These are phyloP conservation scores for Calocybe indica DNA, from an alignment of 768 basidiomycete species.

Conservation along the genomic window DNA sequence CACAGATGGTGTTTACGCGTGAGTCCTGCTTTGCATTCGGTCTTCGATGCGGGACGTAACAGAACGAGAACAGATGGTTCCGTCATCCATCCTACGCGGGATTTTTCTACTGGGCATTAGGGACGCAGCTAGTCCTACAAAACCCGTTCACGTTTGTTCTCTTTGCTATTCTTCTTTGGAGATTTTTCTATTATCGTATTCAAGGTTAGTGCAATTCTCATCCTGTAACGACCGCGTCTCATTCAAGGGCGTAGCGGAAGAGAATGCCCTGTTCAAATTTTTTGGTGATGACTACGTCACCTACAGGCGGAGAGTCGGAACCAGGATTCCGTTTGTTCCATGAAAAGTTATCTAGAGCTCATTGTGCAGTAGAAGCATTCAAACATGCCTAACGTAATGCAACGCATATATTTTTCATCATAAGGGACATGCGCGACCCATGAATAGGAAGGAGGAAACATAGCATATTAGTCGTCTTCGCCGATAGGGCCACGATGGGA, in stretches of 20 bases:
- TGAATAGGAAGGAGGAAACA: no score
- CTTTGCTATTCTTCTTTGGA: constrained; percentile 68
- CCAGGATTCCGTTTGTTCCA: constrained; percentile 81
- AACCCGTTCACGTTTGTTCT: constrained; percentile 71
- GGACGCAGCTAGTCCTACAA: constrained; percentile 87
- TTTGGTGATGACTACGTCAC: constrained; percentile 84
- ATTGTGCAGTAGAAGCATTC: background rate
- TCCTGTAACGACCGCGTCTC: background rate
- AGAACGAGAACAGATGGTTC: constrained; percentile 49
- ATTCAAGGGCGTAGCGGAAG: constrained; percentile 57
- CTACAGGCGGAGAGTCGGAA: constrained; percentile 76
- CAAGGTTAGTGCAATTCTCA: constrained; percentile 46
- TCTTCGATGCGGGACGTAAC: background rate
- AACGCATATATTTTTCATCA: no score
- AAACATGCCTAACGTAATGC: no score
- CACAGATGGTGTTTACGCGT: constrained; percentile 87
- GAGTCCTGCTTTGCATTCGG: constrained; percentile 19
- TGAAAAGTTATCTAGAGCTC: constrained; percentile 20
- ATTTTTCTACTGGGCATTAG: constrained; percentile 97
- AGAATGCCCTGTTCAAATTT: constrained; percentile 71
- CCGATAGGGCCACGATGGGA: constrained; percentile 71
- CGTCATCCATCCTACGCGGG: constrained; percentile 97
- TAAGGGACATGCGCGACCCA: no score
- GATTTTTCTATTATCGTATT: constrained; percentile 82
- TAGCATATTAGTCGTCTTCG: constrained; percentile 33